These are phyloP conservation scores for Symmetrospora coprosmae DNA, from an alignment of 768 basidiomycete species.

Conservation along the genomic window DNA sequence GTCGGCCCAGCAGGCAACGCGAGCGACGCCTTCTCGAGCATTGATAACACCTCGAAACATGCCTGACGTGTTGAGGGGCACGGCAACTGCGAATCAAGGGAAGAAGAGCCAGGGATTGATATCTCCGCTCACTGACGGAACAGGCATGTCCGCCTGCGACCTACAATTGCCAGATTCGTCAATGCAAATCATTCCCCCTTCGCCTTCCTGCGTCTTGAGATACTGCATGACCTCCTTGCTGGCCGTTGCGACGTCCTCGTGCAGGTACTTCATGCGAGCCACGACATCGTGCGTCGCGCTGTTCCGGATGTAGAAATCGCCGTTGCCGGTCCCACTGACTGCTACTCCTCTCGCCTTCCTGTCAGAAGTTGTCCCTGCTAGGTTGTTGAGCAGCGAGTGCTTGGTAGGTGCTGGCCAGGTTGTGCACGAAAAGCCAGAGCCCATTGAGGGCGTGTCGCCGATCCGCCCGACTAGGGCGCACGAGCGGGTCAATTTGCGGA, in stretches of 20 bases:
- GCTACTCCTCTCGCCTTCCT: slow-evolving; percentile 34
- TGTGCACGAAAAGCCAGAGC: slow-evolving; percentile 69
- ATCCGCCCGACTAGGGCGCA: background rate
- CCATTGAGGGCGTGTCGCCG: slow-evolving; percentile 63
- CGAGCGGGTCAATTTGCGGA: background rate
- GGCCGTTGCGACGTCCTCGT: slow-evolving; percentile 49
- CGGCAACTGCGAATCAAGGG: too few relatives aligned
- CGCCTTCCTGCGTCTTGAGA: slow-evolving; percentile 48
- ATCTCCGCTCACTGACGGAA: too few relatives aligned
- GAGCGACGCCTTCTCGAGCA: background rate
- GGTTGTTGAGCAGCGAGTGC: background rate
- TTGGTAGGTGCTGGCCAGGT: slow-evolving; percentile 46
- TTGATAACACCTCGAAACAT: slow-evolving; percentile 9
- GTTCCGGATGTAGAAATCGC: slow-evolving; percentile 67
- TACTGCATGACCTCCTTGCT: slow-evolving; percentile 48
- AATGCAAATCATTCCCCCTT: slow-evolving; percentile 52
- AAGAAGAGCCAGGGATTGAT: too few relatives aligned
- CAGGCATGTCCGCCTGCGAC: too few relatives aligned
- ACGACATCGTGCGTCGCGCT: slow-evolving; percentile 55
- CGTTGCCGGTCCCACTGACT: slow-evolving; percentile 64
- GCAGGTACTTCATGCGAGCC: slow-evolving; percentile 49
- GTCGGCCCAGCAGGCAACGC: background rate
- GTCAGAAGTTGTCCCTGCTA: too few relatives aligned
- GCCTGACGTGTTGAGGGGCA: slow-evolving; percentile 3
- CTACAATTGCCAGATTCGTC: background rate